These are phyloP conservation scores for Aspergillus hancockii DNA, from an alignment of 495 filamentous ascomycete genomes.

Conservation along the genomic window DNA sequence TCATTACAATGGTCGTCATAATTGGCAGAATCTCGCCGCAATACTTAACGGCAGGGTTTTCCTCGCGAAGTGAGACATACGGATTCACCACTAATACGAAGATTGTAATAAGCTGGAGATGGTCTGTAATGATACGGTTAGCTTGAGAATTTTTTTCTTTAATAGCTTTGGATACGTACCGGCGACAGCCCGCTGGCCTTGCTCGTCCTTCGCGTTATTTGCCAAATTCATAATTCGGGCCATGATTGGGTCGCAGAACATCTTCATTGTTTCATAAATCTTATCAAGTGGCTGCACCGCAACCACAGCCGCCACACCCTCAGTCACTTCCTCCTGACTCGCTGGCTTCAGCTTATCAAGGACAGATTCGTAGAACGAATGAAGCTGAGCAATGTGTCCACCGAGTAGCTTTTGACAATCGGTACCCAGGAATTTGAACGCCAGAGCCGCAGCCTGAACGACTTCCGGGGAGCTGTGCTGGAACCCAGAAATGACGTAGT, in stretches of 20 bases:
- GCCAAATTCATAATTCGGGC: conserved; percentile 82
- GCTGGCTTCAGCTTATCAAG: conserved; percentile 77
- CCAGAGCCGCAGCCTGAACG: conserved; percentile 84
- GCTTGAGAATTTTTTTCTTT: conserved; percentile 9
- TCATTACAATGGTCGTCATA: conserved; percentile 78
- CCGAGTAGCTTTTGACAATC: conserved; percentile 88
- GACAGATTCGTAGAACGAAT: conserved; percentile 86
- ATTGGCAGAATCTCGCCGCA: conserved; percentile 91
- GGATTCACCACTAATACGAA: conserved; percentile 82
- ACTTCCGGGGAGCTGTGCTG: conserved; percentile 83
- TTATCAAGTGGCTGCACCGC: conserved; percentile 79
- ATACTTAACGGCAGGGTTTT: conserved; percentile 93
- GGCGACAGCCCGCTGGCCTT: conserved; percentile 77
- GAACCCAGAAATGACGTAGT: conserved; percentile 92
- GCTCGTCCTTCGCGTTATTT: conserved; percentile 77
- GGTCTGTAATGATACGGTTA: conserved; percentile 55
- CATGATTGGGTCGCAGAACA: conserved; percentile 93
- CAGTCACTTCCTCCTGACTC: conserved; percentile 94
- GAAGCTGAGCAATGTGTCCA: conserved; percentile 76
- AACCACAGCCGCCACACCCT: conserved; percentile 89
- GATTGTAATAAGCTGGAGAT: conserved; percentile 86
- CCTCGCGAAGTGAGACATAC: conserved; percentile 66
- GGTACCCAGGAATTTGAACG: conserved; percentile 93
- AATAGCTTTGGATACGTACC: conserved; percentile 51
- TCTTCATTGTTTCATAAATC: conserved; percentile 79